Evolutionary conservation across 192 early-diverging fungal genomes (phyloP), one percentile per base, ranked within the genome.

Genomic region (Coemansia sp.): DNA sequence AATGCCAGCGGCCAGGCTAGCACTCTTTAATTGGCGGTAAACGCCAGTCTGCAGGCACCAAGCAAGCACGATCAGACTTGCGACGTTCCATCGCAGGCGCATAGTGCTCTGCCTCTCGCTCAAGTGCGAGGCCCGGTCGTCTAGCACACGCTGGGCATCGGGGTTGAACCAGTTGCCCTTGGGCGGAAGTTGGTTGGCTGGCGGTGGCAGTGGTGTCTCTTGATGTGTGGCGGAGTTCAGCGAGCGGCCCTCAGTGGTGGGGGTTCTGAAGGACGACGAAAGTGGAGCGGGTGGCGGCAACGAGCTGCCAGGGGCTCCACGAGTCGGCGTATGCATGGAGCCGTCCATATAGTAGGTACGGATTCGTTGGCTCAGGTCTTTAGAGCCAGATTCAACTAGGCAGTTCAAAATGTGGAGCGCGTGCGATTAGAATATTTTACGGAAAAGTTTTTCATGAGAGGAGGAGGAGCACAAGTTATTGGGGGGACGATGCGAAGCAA

Each of bases 1-100:
- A 13, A 79, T 31, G 4, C 75, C 71, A 12, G 68, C 63, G 1
- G 47, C 47, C 22, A 58, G 33, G 15, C 68, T 73, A 12, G 64
- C 47, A 15, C 68, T 57, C 62, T 76, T 74, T 36, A 79, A 22
- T 55, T 71, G 70, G 40, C 52, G 60, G 34, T 79, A 84, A 1
- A 73, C 31, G 16, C 74, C 81, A 0, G 77, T 84, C 22, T 84
- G 81, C 39, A 69, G 62, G 49, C 67, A 64, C 70, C 73, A 75
- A 20, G 53, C 66, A 24, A 76, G 46, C 20, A 70, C 76, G 5
- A 76, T 10, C 12, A 84, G 49, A 49, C 70, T 76, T 7, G 72
- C 71, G 12, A 84, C 74, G 62, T 84, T 84, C 77, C 73, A 76
- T 46, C 81, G 77, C 61, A 84, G 68, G 24, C 81, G 77, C 71